Evolutionary conservation across 345 rosid genomes (phyloP), one percentile per base, ranked within the genome.

Genomic region (Cardiospermum halicacabum): DNA sequence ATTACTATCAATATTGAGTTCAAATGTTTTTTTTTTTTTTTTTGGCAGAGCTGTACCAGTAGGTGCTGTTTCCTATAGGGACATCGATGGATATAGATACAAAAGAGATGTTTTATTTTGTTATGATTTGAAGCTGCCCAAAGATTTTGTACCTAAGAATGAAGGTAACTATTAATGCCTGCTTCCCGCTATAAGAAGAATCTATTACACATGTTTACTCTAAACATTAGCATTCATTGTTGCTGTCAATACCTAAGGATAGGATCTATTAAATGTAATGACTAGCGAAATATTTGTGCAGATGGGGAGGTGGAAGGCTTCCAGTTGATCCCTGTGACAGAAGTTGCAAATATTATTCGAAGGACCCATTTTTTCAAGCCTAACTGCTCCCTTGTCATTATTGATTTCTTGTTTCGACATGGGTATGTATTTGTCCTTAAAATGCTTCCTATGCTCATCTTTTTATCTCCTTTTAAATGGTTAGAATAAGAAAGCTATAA

Each of bases 241-340:
- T 24, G 24, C 40, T 53, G 25, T 30, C 11, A 18, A 26, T 31
- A 34, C 15, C 22, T 9, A 4, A 42, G 21, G 25, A 31, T 60
- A 31, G 49, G 37, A 37, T 67, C 32, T 24, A 32, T 65, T 50
- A 30, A 51, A 30, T 7, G 25, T 32, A 21, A 13, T 58, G 36
- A 11, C 37, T 32, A 47, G 21, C 32, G 11, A 18, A 21, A 58
- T 28, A 49, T 66, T 36, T 69, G n/a, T 71, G 67, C 82, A 93
- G 98, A 93, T 80, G 98, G 96, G 77, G 97, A 93, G 69, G 98
- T 88, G 48, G 97, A 88, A 73, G 80, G 91, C 81, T 93, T 93
- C 85, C 80, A 75, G 72, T 74, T 89, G 85, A 73, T 92, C 58
- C 85, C 87, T 2, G 90, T 81, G 53, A 10, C 74, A 5, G 75